Evolutionary conservation across 139 green algal species (phyloP).

Genomic region (Diplosphaera chodatii): DNA sequence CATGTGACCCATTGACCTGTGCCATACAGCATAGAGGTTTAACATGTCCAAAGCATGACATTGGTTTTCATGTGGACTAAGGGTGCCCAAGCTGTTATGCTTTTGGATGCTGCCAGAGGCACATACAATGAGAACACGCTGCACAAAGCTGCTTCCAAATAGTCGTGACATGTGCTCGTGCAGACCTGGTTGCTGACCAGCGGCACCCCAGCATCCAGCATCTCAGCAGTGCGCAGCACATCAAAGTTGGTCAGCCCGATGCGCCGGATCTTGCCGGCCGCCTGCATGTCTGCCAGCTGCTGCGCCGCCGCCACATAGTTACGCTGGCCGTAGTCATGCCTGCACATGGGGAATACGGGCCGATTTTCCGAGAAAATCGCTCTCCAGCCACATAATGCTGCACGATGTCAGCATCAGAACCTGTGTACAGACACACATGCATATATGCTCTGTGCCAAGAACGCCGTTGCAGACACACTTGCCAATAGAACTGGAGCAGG

Average conservation of each 20-base stretch:
- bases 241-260: constrained; percentile 89
- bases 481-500: too few species aligned
- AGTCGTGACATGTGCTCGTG: too few species aligned
- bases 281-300: constrained; percentile 52
- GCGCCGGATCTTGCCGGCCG: constrained; percentile 42
- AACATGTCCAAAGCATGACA: too few species aligned
- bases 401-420: not conserved
- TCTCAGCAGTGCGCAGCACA: constrained; percentile 50
- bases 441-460: not conserved
- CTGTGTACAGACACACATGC: not conserved
- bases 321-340: constrained; percentile 21
- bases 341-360: not conserved
- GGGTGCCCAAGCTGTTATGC: too few species aligned
- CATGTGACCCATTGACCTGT: too few species aligned
- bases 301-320: constrained; percentile 59
- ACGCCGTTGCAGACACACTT: too few species aligned
- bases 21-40: too few species aligned
- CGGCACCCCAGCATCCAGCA: constrained; percentile 57
- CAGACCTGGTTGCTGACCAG: constrained; percentile 69
- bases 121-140: too few species aligned
- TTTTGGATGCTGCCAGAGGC: too few species aligned
- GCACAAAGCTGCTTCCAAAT: too few species aligned
- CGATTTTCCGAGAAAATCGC: not conserved
- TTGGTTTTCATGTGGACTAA: too few species aligned
- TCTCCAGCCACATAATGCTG: not conserved